Conservation (phyloP, 2,329 filamentous ascomycete genomes). For the Aureobasidium sp. region DNA sequence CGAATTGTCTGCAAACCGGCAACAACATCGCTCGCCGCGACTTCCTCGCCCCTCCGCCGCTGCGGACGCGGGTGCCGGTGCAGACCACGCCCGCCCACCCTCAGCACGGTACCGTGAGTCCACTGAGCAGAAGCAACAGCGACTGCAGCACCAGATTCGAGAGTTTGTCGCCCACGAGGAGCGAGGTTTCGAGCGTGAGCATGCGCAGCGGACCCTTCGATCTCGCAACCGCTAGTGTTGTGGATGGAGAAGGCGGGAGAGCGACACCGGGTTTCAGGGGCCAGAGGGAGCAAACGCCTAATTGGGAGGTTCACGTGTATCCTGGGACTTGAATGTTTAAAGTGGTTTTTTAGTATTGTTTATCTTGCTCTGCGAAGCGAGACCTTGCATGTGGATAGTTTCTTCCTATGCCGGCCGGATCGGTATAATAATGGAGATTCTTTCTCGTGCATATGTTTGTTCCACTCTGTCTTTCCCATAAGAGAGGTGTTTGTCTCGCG, state of each 20-base stretch:
- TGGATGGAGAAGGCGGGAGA: not conserved
- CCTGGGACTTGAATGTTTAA: not conserved
- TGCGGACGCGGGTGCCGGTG: not conserved
- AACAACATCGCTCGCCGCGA: not conserved
- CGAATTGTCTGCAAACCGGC: not conserved
- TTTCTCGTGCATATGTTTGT: not conserved
- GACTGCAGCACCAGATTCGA: constrained; percentile 1
- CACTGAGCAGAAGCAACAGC: not conserved
- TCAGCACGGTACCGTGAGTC: not conserved
- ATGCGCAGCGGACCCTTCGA: not conserved
- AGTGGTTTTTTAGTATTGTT: not conserved
- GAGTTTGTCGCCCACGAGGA: not conserved
- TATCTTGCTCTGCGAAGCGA: not conserved
- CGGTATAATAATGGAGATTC: not conserved
- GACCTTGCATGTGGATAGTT: not conserved
- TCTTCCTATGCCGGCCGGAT: not conserved
- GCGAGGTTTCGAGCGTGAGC: not conserved
- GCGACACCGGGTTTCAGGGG: not conserved
- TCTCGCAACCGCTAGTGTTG: not conserved
- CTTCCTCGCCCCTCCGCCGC: not conserved
- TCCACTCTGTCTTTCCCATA: too few relatives aligned
- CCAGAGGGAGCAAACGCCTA: not conserved
- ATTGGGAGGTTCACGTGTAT: constrained; percentile 5
- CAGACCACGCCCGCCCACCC: not conserved
- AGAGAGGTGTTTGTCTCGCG: too few relatives aligned